Evolutionary conservation across 2,329 filamentous ascomycete genomes (phyloP).

Genomic region (Uncinocarpus reesii): DNA sequence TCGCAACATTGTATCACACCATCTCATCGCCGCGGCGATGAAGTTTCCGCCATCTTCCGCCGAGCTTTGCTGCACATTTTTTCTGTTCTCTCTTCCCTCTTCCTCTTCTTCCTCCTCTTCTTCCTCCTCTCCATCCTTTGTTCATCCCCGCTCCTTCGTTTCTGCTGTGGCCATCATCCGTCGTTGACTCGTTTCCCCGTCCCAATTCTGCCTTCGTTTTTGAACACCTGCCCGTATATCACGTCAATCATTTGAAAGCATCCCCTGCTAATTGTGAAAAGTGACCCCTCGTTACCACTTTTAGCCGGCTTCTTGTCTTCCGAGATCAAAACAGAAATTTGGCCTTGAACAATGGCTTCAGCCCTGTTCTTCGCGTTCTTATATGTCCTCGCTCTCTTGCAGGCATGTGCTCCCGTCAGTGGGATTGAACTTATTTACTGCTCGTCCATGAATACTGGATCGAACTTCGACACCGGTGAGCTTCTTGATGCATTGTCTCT

Average conservation of each 20-base stretch:
- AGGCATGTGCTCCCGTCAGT: conserved; percentile 8
- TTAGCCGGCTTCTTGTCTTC: not conserved
- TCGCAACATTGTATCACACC: conserved; percentile 3
- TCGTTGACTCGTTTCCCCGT: not conserved
- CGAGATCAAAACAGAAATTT: not conserved
- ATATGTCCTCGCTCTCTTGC: conserved; percentile 1
- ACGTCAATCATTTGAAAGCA: not conserved
- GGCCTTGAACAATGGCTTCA: conserved; percentile 8
- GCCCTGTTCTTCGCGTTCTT: conserved; percentile 5
- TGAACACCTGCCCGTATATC: not conserved
- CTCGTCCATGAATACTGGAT: conserved; percentile 38
- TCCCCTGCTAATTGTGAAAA: conserved; percentile 1
- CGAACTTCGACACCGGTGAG: conserved; percentile 30
- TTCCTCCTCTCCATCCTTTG: not conserved
- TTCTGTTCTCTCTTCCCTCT: not conserved
- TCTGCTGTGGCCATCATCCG: not conserved
- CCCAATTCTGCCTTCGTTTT: not conserved
- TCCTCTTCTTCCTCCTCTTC: not conserved
- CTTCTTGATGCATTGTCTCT: conserved; percentile 3
- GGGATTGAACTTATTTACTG: conserved; percentile 32
- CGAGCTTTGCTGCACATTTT: conserved; percentile 7
- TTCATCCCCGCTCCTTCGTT: not conserved
- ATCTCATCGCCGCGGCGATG: conserved; percentile 12
- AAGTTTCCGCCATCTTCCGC: conserved; percentile 5
- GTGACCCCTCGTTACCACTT: not conserved